Conservation (phyloP, 2,329 filamentous ascomycete genomes). For the Alternaria brassicicola region DNA sequence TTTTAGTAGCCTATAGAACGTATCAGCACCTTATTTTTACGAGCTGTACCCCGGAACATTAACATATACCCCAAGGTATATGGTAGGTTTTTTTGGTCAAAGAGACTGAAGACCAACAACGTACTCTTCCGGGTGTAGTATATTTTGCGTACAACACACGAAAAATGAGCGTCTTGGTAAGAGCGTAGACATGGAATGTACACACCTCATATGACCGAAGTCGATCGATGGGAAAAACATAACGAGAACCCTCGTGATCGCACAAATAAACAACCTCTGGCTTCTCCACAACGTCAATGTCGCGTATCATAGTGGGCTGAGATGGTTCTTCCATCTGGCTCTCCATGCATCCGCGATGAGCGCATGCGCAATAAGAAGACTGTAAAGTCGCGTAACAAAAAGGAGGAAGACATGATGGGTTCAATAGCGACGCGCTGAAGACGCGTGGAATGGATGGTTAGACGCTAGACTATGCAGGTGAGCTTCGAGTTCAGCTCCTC, state of each 20-base stretch:
- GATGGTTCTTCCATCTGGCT: not conserved
- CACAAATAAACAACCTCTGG: not conserved
- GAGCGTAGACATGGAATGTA: not conserved
- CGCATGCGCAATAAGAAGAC: too few relatives aligned
- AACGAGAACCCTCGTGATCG: not conserved
- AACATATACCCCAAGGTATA: too few relatives aligned
- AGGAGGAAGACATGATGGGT: not conserved
- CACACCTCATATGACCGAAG: not conserved
- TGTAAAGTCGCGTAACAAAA: not conserved
- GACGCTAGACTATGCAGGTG: not conserved
- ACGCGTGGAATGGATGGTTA: too few relatives aligned
- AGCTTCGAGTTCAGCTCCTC: not conserved
- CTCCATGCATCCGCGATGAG: not conserved
- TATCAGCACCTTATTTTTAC: not conserved
- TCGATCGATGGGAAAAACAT: not conserved
- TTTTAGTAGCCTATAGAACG: constrained; percentile 12
- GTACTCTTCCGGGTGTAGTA: too few relatives aligned
- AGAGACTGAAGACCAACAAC: too few relatives aligned
- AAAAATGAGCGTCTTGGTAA: not conserved
- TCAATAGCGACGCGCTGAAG: too few relatives aligned
- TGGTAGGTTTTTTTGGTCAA: too few relatives aligned
- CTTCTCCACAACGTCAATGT: not conserved
- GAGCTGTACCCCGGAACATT: too few relatives aligned
- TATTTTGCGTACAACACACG: too few relatives aligned
- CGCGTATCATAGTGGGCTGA: too few relatives aligned